Evolutionary conservation across 108 stramenopile species (phyloP).

Genomic region (Skeletonema potamos): DNA sequence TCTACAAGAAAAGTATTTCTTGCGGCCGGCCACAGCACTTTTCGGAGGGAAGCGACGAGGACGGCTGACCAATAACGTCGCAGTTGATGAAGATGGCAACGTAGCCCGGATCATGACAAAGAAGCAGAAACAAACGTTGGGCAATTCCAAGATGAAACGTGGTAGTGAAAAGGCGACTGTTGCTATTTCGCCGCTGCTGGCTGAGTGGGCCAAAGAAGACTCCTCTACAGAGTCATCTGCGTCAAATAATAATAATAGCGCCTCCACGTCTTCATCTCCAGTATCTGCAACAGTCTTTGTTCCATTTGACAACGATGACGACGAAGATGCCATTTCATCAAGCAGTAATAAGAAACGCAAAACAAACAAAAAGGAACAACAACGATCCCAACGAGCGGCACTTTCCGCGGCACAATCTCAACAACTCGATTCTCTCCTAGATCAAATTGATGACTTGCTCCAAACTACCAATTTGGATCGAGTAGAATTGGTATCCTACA

Average conservation of each 20-base stretch:
- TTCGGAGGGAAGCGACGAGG: conserved; percentile 35
- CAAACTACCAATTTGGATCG: conserved; percentile 31
- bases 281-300: neutral
- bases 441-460: conserved; percentile 18
- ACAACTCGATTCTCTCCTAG: conserved; percentile 19
- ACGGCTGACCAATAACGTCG: conserved; percentile 33
- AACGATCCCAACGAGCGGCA: neutral
- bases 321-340: neutral
- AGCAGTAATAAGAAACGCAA: conserved; percentile 2
- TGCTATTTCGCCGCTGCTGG: conserved; percentile 40
- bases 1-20: neutral
- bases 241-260: neutral
- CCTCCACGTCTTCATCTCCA: neutral
- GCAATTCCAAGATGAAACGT: conserved; percentile 21
- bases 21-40: conserved; percentile 6
- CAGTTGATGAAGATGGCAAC: conserved; percentile 32
- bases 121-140: conserved; percentile 29
- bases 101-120: conserved; percentile 33
- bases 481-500: conserved; percentile 12
- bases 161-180: conserved; percentile 1
- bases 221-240: neutral
- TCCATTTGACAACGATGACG: conserved; percentile 5
- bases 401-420: conserved; percentile 1
- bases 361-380: neutral
- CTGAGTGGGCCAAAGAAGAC: conserved; percentile 30